Evolutionary conservation across 176 grass and related monocot species (phyloP).

Genomic region (Tillandsia fasciculata): DNA sequence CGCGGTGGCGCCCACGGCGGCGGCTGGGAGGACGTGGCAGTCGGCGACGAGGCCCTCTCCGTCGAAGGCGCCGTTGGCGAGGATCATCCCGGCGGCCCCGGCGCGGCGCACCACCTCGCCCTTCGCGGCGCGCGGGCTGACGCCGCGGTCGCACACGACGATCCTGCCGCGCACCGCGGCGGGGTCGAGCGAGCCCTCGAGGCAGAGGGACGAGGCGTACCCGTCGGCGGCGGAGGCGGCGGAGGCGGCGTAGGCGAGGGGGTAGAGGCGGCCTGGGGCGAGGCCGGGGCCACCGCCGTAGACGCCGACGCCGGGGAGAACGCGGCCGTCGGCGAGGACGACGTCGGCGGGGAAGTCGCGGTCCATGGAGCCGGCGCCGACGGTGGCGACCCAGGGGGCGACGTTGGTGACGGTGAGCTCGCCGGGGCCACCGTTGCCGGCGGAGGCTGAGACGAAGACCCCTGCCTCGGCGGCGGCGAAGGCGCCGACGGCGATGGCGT

Average conservation of each 20-base stretch:
- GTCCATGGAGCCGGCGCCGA: slow-evolving; percentile 90
- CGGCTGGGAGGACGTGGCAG: slow-evolving; percentile 78
- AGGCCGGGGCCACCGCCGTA: slow-evolving; percentile 66
- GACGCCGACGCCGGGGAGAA: slow-evolving; percentile 71
- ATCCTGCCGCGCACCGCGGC: slow-evolving; percentile 49
- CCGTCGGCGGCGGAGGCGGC: slow-evolving; percentile 39
- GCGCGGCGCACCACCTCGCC: slow-evolving; percentile 68
- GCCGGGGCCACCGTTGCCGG: slow-evolving; percentile 78
- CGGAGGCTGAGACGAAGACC: slow-evolving; percentile 79
- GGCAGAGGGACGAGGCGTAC: slow-evolving; percentile 78
- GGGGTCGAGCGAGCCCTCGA: slow-evolving; percentile 71
- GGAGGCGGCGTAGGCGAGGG: slow-evolving; percentile 42
- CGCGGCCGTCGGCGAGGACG: slow-evolving; percentile 47
- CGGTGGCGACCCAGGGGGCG: slow-evolving; percentile 79
- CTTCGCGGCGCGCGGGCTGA: slow-evolving; percentile 72
- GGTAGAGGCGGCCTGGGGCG: slow-evolving; percentile 47
- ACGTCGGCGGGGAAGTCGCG: slow-evolving; percentile 85
- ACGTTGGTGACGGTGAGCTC: slow-evolving; percentile 85
- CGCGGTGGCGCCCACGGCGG: slow-evolving; percentile 48
- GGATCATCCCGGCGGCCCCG: slow-evolving; percentile 72
- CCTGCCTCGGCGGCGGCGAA: slow-evolving; percentile 79
- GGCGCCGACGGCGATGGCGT: slow-evolving; percentile 80
- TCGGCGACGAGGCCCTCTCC: slow-evolving; percentile 87
- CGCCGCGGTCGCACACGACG: slow-evolving; percentile 85
- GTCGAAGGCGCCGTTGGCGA: slow-evolving; percentile 84